A percentile compares a stretch with the other conserved stretches of the same genome.
Conservation (phyloP, 352 stramenopile species). For the Phytopythium oedochilum region DNA sequence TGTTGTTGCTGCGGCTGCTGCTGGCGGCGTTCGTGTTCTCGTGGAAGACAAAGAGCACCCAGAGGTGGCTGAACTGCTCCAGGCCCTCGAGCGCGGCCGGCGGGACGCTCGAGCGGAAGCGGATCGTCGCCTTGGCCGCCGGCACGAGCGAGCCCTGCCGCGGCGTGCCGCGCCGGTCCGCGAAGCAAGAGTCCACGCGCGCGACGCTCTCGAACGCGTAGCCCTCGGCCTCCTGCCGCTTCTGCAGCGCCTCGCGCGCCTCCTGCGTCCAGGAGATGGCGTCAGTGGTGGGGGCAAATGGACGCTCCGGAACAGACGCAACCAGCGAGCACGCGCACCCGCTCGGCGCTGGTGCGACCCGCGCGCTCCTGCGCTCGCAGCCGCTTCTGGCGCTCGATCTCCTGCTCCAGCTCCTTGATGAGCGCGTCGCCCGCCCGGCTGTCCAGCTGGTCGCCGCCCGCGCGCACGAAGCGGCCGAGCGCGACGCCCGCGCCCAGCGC, state of each 20-base stretch:
- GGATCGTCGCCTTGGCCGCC: conserved; percentile 57
- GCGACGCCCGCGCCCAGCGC: conserved; percentile 19
- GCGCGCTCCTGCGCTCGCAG: conserved; percentile 68
- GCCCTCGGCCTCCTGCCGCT: conserved; percentile 46
- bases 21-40: conserved; percentile 87
- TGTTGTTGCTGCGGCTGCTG: no score
- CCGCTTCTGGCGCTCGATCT: conserved; percentile 66
- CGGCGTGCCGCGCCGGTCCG: conserved; percentile 80
- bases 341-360: conserved; percentile 69
- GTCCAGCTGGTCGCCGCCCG: background rate
- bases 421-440: conserved; percentile 20
- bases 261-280: conserved; percentile 23
- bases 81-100: conserved; percentile 71
- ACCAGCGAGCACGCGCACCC: no score
- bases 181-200: conserved; percentile 81
- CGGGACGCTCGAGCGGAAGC: conserved; percentile 72
- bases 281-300: no score
- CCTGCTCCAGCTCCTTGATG: conserved; percentile 43
- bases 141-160: conserved; percentile 75
- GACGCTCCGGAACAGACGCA: no score
- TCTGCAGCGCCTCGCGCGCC: conserved; percentile 57
- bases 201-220: conserved; percentile 75
- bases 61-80: conserved; percentile 86
- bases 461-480: conserved; percentile 16
- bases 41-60: conserved; percentile 91